phyloP scores from a whole-genome alignment of 441 rosid species.

The Adansonia grandidieri region DNA sequence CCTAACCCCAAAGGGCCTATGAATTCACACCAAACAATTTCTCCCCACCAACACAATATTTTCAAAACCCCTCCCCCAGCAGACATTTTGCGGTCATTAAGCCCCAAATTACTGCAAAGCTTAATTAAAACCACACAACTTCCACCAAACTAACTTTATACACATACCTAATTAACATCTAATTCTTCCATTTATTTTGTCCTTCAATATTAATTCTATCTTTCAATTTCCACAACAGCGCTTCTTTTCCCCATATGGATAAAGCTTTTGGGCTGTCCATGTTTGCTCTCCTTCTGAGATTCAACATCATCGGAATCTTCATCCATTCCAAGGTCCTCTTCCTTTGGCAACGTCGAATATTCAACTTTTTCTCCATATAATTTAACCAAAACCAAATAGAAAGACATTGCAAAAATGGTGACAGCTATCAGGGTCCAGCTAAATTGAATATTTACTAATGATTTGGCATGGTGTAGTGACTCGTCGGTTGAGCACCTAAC shows the following conservation, averaged over 20 bases:
- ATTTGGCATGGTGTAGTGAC: slow-evolving; percentile 45
- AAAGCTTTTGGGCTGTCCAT: slow-evolving; percentile 34
- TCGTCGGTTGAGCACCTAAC: slow-evolving; percentile 59
- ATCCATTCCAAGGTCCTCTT: slow-evolving; percentile 23
- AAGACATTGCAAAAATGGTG: slow-evolving; percentile 46
- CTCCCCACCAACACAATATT: background rate
- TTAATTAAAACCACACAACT: slow-evolving; percentile 26
- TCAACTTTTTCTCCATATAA: slow-evolving; percentile 41
- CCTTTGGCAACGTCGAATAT: slow-evolving; percentile 49
- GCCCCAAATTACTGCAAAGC: slow-evolving; percentile 35
- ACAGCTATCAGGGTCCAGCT: slow-evolving; percentile 60
- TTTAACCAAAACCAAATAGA: slow-evolving; percentile 51
- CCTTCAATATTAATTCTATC: slow-evolving; percentile 27
- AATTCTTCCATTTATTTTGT: background rate
- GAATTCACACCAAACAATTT: slow-evolving; percentile 22
- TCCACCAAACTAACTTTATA: slow-evolving; percentile 27
- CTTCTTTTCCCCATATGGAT: slow-evolving; percentile 41
- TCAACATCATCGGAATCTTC: slow-evolving; percentile 50
- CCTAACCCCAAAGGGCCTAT: background rate
- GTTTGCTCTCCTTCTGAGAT: slow-evolving; percentile 37
- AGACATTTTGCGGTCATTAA: slow-evolving; percentile 27
- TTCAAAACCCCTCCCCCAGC: slow-evolving; percentile 22
- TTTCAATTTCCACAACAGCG: slow-evolving; percentile 40
- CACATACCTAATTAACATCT: slow-evolving; percentile 17
- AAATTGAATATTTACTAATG: slow-evolving; percentile 53